Base-by-base conservation (phyloP, 768 basidiomycete genomes). In the Tricholoma matsutake region DNA sequence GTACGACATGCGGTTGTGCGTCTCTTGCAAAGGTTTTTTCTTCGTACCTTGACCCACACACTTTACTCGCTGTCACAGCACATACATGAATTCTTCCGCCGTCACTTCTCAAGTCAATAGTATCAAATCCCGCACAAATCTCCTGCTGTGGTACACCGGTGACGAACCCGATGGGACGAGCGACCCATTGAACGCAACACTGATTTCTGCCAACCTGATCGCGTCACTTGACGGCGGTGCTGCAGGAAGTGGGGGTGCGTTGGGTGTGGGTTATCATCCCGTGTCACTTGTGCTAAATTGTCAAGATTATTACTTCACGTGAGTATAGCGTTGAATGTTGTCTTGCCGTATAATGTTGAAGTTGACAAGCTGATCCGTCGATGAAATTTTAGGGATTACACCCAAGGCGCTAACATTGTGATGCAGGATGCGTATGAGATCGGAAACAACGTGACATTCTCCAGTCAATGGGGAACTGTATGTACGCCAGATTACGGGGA, bases 1-100 rank as follows among this genome's bases (percentile, higher is more conserved):
- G 85, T 94, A 93, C 64, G 89, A 92, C 69, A 92, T 93, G 90
- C 81, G 90, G 54, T 75, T 75, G 81, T 81, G 39, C 34, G 79
- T 74, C 5, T 31, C 34, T 32, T 53, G 6, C 39, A 16, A 43
- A 20, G 45, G 56, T 39, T 16, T 32, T 14, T 18, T 29, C 13
- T 39, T 28, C 0, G 16, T 45, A 41, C 59, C 29, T 60, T 63
- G 16, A 54, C 25, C 16, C 53, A 31, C 28, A 47, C 29, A 25
- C 22, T 25, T 25, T 3, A 25, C 32, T 28, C 31, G 65, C 64
- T 13, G 64, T 64, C 35, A 63, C 63, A 81, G 85, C 67, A 83
- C 82, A 4, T 92, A 91, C 74, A 83, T 79, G 80, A 86, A 92
- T 70, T 64, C 73, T 7, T 80, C 83, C 6, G 78, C 81, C 1